Base-by-base conservation (phyloP, 2,329 filamentous ascomycete species). In the Scedosporium dehoogii region DNA sequence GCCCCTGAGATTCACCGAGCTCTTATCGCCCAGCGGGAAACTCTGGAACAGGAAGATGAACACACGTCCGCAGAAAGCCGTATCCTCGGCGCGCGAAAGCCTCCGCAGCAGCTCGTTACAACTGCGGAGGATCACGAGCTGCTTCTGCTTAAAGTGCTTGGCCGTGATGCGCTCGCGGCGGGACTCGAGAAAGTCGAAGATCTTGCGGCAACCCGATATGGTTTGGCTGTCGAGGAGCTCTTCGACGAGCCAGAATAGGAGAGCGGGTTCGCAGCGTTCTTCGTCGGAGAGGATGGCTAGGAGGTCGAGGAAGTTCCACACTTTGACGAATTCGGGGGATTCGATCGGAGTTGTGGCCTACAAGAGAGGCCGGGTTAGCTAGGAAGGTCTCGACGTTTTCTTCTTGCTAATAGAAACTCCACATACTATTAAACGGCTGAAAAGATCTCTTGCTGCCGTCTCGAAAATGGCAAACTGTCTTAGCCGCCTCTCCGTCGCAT, bases 31-130 rank as follows among this genome's bases (percentile, higher is more conserved):
- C 0, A 99, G 80, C 1, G 94, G 94, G 70, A 99, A 97, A 73
- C 92, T 96, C 73, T 99, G 94, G 74, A 97, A 99, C 71, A 99
- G 85, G 74, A 97, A 99, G 66, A 99, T 97, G 74, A 97, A 97
- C 27, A 99, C 94, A 46, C 94, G 85, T 16, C 94, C 94, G 70
- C 94, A 99, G 72, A 99, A 99, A 0, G 96, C 92, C 0, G 94
- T 96, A 73, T 99, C 94, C 73, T 97, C 92, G 3, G 94, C 93
- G 63, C 94, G 85, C n/a, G 94, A 97, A 2, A 99, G 81, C 56
- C 94, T 85, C 42, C 93, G 87, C n/a, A 99, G 80, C 16, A 99
- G 81, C 75, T 97, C 94, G 73, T 97, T 99, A 76, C 94, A 99
- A 64, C 89, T 90, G 69, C 94, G 84, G n/a, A 99, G 78, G 67